phyloP scores from a whole-genome alignment of 177 flowering plant species.

The Vitis hybrid region DNA sequence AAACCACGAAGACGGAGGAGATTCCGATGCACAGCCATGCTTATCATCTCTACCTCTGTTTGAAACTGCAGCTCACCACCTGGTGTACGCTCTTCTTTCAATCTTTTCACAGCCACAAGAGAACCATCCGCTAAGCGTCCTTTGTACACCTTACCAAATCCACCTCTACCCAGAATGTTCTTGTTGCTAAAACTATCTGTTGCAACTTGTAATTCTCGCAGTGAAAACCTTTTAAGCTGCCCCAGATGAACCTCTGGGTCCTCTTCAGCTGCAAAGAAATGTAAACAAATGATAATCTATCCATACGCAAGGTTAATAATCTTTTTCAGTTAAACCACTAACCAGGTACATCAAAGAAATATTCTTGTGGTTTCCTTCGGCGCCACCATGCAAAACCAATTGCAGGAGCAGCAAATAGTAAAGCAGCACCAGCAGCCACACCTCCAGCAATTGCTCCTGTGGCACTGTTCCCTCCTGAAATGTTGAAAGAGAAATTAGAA shows the following conservation, averaged over 20 bases:
- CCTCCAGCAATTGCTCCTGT: constrained; percentile 88
- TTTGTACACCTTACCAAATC: constrained; percentile 79
- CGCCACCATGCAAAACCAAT: constrained; percentile 82
- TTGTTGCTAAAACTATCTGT: constrained; percentile 73
- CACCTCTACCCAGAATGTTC: constrained; percentile 76
- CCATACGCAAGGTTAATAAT: not conserved
- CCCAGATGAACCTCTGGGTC: constrained; percentile 83
- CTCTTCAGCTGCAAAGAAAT: constrained; percentile 58
- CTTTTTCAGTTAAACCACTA: constrained; percentile 13
- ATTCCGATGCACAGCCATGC: constrained; percentile 83
- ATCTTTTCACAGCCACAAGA: constrained; percentile 68
- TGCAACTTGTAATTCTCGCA: constrained; percentile 76
- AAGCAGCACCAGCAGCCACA: constrained; percentile 83
- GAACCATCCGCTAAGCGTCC: constrained; percentile 81
- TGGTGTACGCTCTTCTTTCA: constrained; percentile 80
- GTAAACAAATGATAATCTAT: not conserved
- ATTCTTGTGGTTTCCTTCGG: constrained; percentile 66
- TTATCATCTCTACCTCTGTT: constrained; percentile 80
- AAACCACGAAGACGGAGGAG: constrained; percentile 68
- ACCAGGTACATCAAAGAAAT: constrained; percentile 84
- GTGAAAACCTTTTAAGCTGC: constrained; percentile 71
- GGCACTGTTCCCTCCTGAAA: constrained; percentile 51
- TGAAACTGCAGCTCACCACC: constrained; percentile 82
- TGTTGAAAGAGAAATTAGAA: constrained; percentile 8
- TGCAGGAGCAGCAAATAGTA: constrained; percentile 78